Conservation (phyloP, 2,329 filamentous ascomycete species). For the Aspergillus flavus region DNA sequence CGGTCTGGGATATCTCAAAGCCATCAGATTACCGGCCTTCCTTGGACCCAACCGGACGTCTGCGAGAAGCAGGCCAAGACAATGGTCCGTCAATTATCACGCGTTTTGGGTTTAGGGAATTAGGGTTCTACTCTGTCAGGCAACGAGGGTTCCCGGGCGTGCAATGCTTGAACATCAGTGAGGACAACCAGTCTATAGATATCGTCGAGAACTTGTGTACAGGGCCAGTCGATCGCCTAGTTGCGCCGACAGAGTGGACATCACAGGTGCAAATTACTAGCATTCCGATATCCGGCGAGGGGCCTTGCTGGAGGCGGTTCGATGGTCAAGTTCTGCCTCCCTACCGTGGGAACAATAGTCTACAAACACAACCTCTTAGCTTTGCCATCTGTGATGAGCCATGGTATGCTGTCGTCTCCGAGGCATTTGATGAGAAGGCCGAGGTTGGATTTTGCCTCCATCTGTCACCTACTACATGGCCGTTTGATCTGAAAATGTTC, state of each 20-base stretch:
- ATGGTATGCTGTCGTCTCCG: constrained; percentile 43
- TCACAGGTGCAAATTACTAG: constrained; percentile 53
- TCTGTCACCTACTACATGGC: constrained; percentile 30
- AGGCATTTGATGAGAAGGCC: constrained; percentile 35
- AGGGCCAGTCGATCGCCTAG: constrained; percentile 53
- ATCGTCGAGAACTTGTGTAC: constrained; percentile 60
- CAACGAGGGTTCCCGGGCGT: constrained; percentile 57
- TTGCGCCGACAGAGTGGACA: constrained; percentile 40
- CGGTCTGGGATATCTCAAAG: constrained; percentile 61
- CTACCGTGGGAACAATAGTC: constrained; percentile 44
- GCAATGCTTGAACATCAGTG: constrained; percentile 55
- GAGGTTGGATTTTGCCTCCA: constrained; percentile 41
- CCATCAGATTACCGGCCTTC: constrained; percentile 55
- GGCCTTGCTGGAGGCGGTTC: constrained; percentile 54
- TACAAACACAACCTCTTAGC: constrained; percentile 36
- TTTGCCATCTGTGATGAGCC: constrained; percentile 23
- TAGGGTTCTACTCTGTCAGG: constrained; percentile 57
- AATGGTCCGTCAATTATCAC: constrained; percentile 50
- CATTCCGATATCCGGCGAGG: constrained; percentile 55
- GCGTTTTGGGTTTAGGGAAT: constrained; percentile 53
- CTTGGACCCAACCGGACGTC: constrained; percentile 48
- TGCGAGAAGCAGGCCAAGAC: constrained; percentile 36
- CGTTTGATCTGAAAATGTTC: constrained; percentile 28
- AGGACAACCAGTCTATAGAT: constrained; percentile 51
- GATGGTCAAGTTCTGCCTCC: constrained; percentile 50